Evolutionary conservation across 1,284 basidiomycete species (phyloP), one percentile per base, ranked within the genome.

Genomic region (Xerocomus nothofagi): DNA sequence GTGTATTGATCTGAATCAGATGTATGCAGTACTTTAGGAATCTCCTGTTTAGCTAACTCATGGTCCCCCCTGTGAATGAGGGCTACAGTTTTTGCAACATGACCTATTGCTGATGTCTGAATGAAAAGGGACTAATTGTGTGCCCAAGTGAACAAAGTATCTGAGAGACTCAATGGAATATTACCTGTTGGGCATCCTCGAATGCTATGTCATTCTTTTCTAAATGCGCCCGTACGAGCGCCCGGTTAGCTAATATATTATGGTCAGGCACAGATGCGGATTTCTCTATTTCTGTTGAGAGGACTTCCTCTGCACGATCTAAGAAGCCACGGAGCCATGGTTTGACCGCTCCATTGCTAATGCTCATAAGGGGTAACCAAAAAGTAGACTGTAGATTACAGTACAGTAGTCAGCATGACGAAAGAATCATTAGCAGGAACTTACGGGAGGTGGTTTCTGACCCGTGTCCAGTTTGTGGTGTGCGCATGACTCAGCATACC

Each of bases 301-400:
- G 30, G 1, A 48, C 57, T 9, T 57, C 18, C 17, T 57, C 57
- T 3, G 32, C 57, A 6, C n/a, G 3, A 3, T 56, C 38, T n/a
- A 57, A 26, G 37, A 47, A 57, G 17, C 44, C n/a, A 23, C 59
- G 55, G n/a, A 57, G 57, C 55, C 55, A 57, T 7, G 47, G 34
- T 36, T 57, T 57, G 21, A 57, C 55, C 10, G 57, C 55, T 9
- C 3, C 49, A 12, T 57, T 57, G 37, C 15, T 59, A 14, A 57
- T 57, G 26, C 33, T 59, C 57, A 57, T 47, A 11, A 57, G 49
- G 1, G 55, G 55, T 10, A 57, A 20, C 8, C 20, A 40, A 27
- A 33, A 59, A 7, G 57, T 56, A 9, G 57, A 9, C 55, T 57
- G 21, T 20, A 10, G 14, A 34, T 24, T 14, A 24, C 3, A 17